Base-by-base conservation (phyloP, 1,139 yeast species). In the Arxiozyma bovina region DNA sequence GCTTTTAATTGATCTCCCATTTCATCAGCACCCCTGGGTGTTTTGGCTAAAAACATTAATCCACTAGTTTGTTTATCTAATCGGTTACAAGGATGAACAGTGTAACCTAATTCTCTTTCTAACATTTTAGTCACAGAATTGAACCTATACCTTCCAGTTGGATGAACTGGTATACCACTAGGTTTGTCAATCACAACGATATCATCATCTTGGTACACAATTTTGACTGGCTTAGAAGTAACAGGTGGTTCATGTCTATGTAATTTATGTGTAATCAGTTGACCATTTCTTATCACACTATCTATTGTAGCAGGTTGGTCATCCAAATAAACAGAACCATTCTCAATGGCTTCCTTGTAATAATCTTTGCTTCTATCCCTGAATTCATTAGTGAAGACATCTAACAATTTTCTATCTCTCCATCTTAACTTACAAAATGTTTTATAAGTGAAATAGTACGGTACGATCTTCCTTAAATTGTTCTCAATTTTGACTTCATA, bases 211-310 rank as follows among this genome's bases (percentile, higher is more conserved):
- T 90, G 90, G 65, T 77, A 81, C 0, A 93, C 90, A 45, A 89
- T 84, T 55, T 78, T 79, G 46, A 93, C 84, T 0, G 80, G 81
- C 50, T 81, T 75, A 0, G 91, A 80, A 3, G 88, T 77, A 1
- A 93, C 96, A 0, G 96, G 84, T 1, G 96, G 96, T 65, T 91
- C 98, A 64, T 93, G 96, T 55, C 95, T 79, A 67, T 89, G 97
- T 48, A 87, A 78, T 57, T 88, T 73, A 68, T 94, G 98, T 40
- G 83, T 76, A n/a, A 93, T 87, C 50, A 87, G 74, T 61, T 91
- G 96, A 0, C 98, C 98, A 67, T 91, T 88, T 51, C 80, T 73
- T 2, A 94, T 81, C 1, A 85, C 69, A 0, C 88, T 77, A 11
- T 87, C 89, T 38, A 84, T 61, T 49, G 73, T 73, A 0, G 97